A percentile compares a stretch with the other conserved stretches of the same genome.
These are phyloP conservation scores for Primulina eburnea DNA, from an alignment of 257 asterid species.

Conservation along the genomic window DNA sequence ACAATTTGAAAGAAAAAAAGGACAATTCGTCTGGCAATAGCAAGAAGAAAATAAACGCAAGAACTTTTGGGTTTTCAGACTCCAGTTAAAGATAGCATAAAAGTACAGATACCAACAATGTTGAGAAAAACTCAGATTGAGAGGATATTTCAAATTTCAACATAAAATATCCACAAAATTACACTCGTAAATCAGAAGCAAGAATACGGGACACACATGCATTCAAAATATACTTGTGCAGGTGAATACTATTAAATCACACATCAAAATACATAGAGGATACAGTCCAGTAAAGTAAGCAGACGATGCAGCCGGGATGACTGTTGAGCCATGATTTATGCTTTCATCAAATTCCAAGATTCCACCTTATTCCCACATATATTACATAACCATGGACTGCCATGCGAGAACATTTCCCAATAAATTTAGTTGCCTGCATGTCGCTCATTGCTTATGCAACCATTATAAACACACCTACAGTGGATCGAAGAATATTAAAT, in stretches of 20 bases:
- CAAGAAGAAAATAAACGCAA: not conserved
- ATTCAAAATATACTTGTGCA: not conserved
- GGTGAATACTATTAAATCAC: slow-evolving; percentile 4
- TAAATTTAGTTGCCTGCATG: slow-evolving; percentile 36
- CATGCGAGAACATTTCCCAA: slow-evolving; percentile 25
- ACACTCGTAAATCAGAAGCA: not conserved
- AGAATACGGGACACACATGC: not conserved
- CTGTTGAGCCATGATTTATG: slow-evolving; percentile 78
- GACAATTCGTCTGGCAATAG: not conserved
- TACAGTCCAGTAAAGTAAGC: slow-evolving; percentile 96
- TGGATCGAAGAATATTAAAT: slow-evolving; percentile 18
- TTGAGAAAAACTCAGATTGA: not conserved
- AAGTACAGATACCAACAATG: not conserved
- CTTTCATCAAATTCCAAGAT: slow-evolving; percentile 31
- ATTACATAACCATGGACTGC: slow-evolving; percentile 29
- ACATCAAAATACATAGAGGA: slow-evolving; percentile 43
- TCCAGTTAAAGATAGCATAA: not conserved
- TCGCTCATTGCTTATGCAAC: slow-evolving; percentile 29
- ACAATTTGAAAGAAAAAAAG: not conserved
- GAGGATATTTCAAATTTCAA: not conserved
- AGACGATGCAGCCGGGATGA: slow-evolving; percentile 93
- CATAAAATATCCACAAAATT: slow-evolving; percentile 1
- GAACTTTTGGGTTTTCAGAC: not conserved
- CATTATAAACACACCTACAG: slow-evolving; percentile 28
- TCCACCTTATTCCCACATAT: slow-evolving; percentile 31